Conservation (phyloP, 2,329 filamentous ascomycete species). For the Calonectria pseudoreteaudii region DNA sequence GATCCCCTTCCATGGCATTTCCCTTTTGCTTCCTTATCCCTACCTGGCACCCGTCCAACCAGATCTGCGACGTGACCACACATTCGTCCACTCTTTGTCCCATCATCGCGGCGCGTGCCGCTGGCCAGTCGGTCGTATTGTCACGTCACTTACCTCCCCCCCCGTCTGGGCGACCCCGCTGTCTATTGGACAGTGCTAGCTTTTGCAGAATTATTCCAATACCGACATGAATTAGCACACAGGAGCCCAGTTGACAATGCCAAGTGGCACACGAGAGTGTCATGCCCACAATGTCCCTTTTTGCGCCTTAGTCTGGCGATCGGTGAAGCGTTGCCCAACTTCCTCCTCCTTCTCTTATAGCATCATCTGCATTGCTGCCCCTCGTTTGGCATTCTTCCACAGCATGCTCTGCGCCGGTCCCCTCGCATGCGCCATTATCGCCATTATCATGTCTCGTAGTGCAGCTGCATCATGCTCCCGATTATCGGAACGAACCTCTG, state of each 20-base stretch:
- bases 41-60: neutral
- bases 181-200: neutral
- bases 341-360: neutral
- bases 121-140: neutral
- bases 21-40: neutral
- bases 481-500: neutral
- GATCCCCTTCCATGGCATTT: constrained; percentile 2
- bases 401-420: neutral
- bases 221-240: neutral
- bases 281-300: neutral
- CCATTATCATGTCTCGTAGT: neutral
- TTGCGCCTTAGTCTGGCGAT: neutral
- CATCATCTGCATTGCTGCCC: neutral
- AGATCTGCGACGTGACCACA: neutral
- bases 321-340: neutral
- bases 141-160: constrained; percentile 10
- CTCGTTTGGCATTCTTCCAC: neutral
- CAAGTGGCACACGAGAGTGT: neutral
- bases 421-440: neutral
- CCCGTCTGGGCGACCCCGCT: neutral
- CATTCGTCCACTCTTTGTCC: constrained; percentile 1
- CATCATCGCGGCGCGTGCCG: neutral
- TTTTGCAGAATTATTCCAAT: neutral
- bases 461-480: neutral
- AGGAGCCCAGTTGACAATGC: neutral